Percentiles rank a stretch among this genome's conserved stretches.
Conservation (phyloP, 192 early-diverging fungal genomes). For the Gonapodya prolifera region DNA sequence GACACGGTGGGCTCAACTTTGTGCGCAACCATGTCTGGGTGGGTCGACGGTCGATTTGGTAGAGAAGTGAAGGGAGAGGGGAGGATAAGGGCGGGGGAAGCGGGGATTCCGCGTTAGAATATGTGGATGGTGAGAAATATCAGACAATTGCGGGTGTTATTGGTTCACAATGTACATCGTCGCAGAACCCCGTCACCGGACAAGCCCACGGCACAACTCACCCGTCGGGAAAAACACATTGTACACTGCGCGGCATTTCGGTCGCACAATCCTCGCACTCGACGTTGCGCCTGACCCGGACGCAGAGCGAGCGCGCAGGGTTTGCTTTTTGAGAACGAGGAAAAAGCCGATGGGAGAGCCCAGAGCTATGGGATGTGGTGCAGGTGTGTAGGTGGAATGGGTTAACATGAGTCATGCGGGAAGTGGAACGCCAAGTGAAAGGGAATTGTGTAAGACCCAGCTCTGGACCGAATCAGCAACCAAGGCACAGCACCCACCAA, state of each 20-base stretch:
- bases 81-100: background rate
- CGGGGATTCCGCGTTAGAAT: background rate
- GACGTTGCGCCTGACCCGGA: slow-evolving; percentile 6
- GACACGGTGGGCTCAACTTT: background rate
- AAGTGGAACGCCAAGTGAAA: no score
- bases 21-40: background rate
- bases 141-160: background rate
- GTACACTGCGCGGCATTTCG: slow-evolving; percentile 58
- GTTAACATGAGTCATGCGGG: no score
- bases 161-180: background rate
- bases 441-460: no score
- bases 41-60: background rate
- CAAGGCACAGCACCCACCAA: slow-evolving; percentile 25
- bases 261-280: slow-evolving; percentile 23
- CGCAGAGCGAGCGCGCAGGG: slow-evolving; percentile 28
- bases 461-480: no score
- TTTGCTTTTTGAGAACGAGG: slow-evolving; percentile 58
- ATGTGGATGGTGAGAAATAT: background rate
- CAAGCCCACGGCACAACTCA: slow-evolving; percentile 11
- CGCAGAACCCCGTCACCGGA: background rate
- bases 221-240: slow-evolving; percentile 61
- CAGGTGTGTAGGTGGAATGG: no score
- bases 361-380: slow-evolving; percentile 32
- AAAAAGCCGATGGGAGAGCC: slow-evolving; percentile 78
- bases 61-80: background rate